Conservation (phyloP, 805 yeast species). For the Metschnikowia reukaufii region DNA sequence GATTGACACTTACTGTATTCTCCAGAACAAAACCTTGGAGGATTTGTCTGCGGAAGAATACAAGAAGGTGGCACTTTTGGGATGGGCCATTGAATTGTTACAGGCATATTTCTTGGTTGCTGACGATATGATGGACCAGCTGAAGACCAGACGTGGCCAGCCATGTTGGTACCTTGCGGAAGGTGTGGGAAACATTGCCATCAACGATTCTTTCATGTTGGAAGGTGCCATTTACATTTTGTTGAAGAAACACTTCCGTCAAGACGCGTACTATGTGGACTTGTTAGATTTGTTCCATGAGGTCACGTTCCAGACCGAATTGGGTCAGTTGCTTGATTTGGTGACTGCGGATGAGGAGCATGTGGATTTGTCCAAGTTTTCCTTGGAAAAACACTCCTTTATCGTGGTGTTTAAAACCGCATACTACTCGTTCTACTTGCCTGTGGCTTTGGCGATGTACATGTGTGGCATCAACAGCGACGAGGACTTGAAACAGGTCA, state of each 20-base stretch:
- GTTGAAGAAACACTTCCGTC: slow-evolving; percentile 83
- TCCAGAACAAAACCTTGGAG: slow-evolving; percentile 59
- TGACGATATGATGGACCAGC: slow-evolving; percentile 97
- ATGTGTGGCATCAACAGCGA: slow-evolving; percentile 76
- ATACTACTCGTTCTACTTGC: slow-evolving; percentile 93
- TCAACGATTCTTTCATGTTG: slow-evolving; percentile 94
- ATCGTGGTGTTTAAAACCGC: slow-evolving; percentile 97
- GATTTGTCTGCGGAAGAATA: slow-evolving; percentile 68
- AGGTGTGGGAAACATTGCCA: slow-evolving; percentile 88
- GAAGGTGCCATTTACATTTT: slow-evolving; percentile 91
- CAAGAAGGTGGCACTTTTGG: slow-evolving; percentile 80
- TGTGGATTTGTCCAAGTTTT: slow-evolving; percentile 85
- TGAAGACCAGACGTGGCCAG: slow-evolving; percentile 96
- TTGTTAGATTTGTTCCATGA: slow-evolving; percentile 93
- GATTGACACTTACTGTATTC: slow-evolving; percentile 83
- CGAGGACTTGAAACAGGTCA: slow-evolving; percentile 81
- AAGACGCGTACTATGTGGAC: slow-evolving; percentile 82
- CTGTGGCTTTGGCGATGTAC: slow-evolving; percentile 95
- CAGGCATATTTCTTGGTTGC: slow-evolving; percentile 97
- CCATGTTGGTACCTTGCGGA: slow-evolving; percentile 92
- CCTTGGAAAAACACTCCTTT: slow-evolving; percentile 87
- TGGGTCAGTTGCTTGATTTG: slow-evolving; percentile 93
- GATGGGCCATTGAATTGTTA: slow-evolving; percentile 92
- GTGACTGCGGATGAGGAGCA: slow-evolving; percentile 96
- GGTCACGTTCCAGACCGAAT: slow-evolving; percentile 94